Evolutionary conservation across 2,329 filamentous ascomycete species (phyloP).

Genomic region (Colletotrichum destructivum): DNA sequence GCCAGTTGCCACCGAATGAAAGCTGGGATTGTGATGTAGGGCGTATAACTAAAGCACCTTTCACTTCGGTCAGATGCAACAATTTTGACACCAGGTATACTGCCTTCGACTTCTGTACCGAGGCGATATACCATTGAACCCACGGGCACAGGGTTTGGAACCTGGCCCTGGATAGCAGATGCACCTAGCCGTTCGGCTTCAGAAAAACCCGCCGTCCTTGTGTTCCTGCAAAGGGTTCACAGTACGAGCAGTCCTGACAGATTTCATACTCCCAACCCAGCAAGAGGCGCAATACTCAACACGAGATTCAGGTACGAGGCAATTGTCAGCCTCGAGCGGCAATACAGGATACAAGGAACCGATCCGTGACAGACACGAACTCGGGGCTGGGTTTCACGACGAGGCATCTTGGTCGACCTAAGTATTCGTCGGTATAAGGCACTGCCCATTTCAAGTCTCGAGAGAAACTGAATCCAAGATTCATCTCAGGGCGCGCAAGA

Average conservation of each 20-base stretch:
- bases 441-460: background rate
- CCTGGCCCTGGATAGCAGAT: constrained; percentile 10
- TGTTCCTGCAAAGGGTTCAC: background rate
- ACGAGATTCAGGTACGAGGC: background rate
- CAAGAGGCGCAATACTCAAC: background rate
- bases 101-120: background rate
- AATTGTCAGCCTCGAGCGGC: constrained; percentile 22
- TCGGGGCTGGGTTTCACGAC: constrained; percentile 11
- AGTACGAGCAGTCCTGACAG: background rate
- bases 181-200: constrained; percentile 27
- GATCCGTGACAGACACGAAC: background rate
- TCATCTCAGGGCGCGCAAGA: constrained; percentile 12
- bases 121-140: background rate
- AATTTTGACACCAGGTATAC: background rate
- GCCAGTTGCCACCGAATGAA: background rate
- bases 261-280: background rate
- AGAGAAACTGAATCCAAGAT: too few species aligned
- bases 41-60: background rate
- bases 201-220: constrained; percentile 3
- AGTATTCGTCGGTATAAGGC: background rate
- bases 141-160: background rate
- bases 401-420: constrained; percentile 1
- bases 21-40: background rate
- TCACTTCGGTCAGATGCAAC: background rate
- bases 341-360: background rate